These are phyloP conservation scores for Trichoderma arundinaceum DNA, from an alignment of 2,329 filamentous ascomycete species.

Conservation along the genomic window DNA sequence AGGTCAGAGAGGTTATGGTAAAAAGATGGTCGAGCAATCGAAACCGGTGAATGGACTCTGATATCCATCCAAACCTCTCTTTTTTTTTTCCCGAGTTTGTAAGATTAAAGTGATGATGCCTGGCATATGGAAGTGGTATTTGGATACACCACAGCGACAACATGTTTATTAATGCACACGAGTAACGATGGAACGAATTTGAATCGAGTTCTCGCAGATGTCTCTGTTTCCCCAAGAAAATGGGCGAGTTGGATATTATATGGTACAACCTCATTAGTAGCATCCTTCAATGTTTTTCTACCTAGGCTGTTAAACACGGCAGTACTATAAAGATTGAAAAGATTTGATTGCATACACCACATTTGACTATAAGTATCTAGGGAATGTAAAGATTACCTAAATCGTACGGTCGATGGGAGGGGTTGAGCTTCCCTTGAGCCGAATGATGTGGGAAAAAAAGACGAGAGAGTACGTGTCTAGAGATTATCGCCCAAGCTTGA, in stretches of 20 bases:
- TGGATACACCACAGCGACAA: constrained; percentile 12
- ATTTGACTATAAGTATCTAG: no score
- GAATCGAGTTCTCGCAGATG: background rate
- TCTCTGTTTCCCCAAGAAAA: no score
- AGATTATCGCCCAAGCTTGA: no score
- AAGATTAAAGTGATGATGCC: background rate
- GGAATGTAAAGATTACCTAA: no score
- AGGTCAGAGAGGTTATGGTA: constrained; percentile 78
- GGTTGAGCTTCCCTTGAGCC: no score
- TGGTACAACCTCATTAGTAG: background rate
- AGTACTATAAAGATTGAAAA: no score
- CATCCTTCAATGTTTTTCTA: background rate
- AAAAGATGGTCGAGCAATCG: constrained; percentile 86
- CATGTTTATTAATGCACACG: constrained; percentile 11
- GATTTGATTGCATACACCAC: no score
- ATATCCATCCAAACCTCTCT: background rate
- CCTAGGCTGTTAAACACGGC: no score
- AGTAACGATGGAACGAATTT: constrained; percentile 24
- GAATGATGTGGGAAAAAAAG: no score
- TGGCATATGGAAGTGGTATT: background rate
- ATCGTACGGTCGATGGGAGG: no score
- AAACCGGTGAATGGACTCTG: constrained; percentile 51
- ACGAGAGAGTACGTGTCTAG: no score
- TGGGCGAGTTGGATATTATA: background rate
- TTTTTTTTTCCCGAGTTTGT: constrained; percentile 1